phyloP scores from a whole-genome alignment of 345 rosid species.

The Arabidopsis arenosa region DNA sequence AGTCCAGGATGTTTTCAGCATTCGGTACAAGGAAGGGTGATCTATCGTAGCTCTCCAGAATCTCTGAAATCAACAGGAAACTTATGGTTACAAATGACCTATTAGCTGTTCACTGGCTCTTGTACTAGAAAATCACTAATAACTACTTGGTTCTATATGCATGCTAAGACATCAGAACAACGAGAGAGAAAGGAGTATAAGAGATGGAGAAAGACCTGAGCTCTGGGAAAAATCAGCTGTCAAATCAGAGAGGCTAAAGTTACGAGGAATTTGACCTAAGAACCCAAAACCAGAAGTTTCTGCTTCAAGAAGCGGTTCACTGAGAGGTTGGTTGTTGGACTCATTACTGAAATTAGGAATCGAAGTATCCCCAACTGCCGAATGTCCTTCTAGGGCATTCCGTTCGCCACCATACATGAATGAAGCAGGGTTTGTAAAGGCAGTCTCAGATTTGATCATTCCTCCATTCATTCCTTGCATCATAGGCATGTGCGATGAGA shows the following conservation, averaged over 20 bases:
- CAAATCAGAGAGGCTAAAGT: conserved; percentile 93
- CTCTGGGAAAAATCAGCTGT: conserved; percentile 87
- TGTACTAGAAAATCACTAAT: not conserved
- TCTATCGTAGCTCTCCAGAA: conserved; percentile 79
- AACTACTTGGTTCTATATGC: conserved; percentile 21
- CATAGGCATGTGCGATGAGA: conserved; percentile 73
- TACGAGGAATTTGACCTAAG: conserved; percentile 79
- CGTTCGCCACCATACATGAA: conserved; percentile 76
- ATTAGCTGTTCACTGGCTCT: conserved; percentile 3
- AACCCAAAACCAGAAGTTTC: conserved; percentile 78
- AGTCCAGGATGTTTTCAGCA: conserved; percentile 57
- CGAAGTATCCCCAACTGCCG: conserved; percentile 70
- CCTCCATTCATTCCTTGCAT: conserved; percentile 87
- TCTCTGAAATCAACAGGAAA: conserved; percentile 56
- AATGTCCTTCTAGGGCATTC: conserved; percentile 67
- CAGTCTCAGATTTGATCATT: conserved; percentile 78
- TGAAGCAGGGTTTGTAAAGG: conserved; percentile 65
- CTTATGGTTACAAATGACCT: conserved; percentile 27
- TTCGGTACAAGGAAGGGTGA: conserved; percentile 77
- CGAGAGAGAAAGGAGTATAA: not conserved
- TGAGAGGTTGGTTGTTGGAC: conserved; percentile 72
- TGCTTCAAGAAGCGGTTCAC: conserved; percentile 73
- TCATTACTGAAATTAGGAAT: conserved; percentile 77
- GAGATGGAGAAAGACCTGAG: conserved; percentile 66
- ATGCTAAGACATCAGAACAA: conserved; percentile 5